phyloP scores from a whole-genome alignment of 257 asterid genomes.

The Lavandula angustifolia region DNA sequence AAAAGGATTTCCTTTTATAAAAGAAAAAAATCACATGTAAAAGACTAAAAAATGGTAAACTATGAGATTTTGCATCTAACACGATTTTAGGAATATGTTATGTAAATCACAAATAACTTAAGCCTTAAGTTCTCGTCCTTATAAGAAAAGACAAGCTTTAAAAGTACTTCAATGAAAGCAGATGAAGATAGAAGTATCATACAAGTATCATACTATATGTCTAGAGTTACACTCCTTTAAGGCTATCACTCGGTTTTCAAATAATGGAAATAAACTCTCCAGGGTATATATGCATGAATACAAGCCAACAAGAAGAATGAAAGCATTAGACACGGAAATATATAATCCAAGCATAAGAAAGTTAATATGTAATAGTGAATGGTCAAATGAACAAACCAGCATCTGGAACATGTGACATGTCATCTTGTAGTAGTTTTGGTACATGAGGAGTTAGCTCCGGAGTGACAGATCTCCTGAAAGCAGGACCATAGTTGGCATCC shows the following conservation, averaged over 20 bases:
- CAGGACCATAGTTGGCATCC: slow-evolving; percentile 30
- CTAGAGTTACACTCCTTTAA: not conserved
- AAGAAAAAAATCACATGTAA: not conserved
- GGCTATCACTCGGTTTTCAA: slow-evolving; percentile 4
- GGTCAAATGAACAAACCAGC: slow-evolving; percentile 36
- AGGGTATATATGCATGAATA: not conserved
- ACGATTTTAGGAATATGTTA: not conserved
- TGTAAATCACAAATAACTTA: too few species aligned
- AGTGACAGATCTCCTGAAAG: slow-evolving; percentile 24
- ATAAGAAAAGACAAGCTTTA: not conserved
- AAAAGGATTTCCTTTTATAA: not conserved
- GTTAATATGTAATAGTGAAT: slow-evolving; percentile 7
- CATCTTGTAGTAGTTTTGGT: slow-evolving; percentile 18
- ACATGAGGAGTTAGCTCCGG: slow-evolving; percentile 27
- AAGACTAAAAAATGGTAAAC: not conserved
- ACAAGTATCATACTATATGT: too few species aligned
- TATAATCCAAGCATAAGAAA: slow-evolving; percentile 24
- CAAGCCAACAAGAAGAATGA: slow-evolving; percentile 11
- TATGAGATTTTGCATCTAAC: not conserved
- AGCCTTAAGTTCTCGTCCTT: not conserved
- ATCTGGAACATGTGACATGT: slow-evolving; percentile 9
- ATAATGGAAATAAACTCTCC: not conserved
- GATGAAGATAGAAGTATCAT: slow-evolving; percentile 1
- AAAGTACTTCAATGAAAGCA: slow-evolving; percentile 3
- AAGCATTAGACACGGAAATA: slow-evolving; percentile 8